Evolutionary conservation across 208 protist species (phyloP), one percentile per base, ranked within the genome.

Genomic region (Borovskyia barvae): DNA sequence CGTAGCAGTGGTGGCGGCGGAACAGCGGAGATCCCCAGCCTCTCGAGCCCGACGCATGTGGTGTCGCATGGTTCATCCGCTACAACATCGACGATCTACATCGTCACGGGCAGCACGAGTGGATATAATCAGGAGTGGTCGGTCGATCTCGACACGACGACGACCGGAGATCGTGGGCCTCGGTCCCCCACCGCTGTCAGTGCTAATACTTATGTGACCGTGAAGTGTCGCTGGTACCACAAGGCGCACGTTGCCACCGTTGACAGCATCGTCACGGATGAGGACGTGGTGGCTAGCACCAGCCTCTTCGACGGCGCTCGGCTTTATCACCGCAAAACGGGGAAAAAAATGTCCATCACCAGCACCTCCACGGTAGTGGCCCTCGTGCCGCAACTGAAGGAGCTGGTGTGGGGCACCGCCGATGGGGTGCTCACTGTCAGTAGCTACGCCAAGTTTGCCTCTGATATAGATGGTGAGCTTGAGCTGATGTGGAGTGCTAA

Each of bases 381-480:
- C 15, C 43, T 92, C 19, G 85, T 88, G 53, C 59, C 65, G 26
- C 50, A 50, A 47, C 72, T 75, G 49, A 87, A 91, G 56, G 69
- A 62, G 20, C 56, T 86, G 1, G 25, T 92, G 11, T 67, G 89
- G 47, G 88, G 88, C 25, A 41, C 64, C 1, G 73, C 85, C 26
- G 67, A 81, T 39, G 88, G 88, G 0, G 41, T 50, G 3, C 32
- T 95, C 2, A 59, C 48, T 35, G 62, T 85, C 12, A 75, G 82
- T 20, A 77, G 62, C 42, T 94, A 92, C 66, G 55, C 56, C n/a
- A 58, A 64, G n/a, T 94, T 88, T 50, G 75, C 74, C 0, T 46
- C 43, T 15, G 68, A 61, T 2, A 20, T 55, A 12, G 53, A 64
- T 49, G 64, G 53, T 12, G 67, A 66, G 35, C 20, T 74, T 45